Base-by-base conservation (phyloP, 106 monocot genomes). In the Dendrobium officinale region DNA sequence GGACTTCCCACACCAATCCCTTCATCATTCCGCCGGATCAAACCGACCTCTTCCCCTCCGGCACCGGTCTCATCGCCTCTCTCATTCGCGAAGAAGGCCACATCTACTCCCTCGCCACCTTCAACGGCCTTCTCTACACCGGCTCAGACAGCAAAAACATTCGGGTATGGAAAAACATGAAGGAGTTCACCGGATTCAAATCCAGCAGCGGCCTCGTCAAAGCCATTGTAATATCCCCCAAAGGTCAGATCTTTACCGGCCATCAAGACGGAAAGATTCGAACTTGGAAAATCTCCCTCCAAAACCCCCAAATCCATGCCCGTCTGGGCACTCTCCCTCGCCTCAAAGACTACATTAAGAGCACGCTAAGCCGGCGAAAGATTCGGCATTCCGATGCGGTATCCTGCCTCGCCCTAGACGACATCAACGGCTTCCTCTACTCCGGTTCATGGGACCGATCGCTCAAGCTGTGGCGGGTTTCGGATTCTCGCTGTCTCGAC, bases 81-180 rank as follows among this genome's bases (percentile, higher is more conserved):
- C 79, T 91, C 0, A 81, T 86, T 9, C 73, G 93, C 17, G 91
- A 89, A 81, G 87, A 87, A 56, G 95, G 95, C n/a, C 92, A 90
- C 85, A 86, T 94, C 42, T 88, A 88, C 81, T 91, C 93, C 33
- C 88, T 94, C 9, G 89, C 89, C 40, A 80, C 89, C 11, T 29
- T 51, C 1, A 67, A 81, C 9, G 88, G 81, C 44, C 84, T 91
- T 7, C 88, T 94, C 54, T 94, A 89, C 86, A 91, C 93, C 5
- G 93, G 91, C 40, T 94, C 91, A 3, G 89, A 94, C 72, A 89
- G 89, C 81, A 91, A 89, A 37, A 87, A 89, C 89, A 89, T 94
- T 31, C 75, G 89, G 0, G 89, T 89, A 4, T 94, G 94, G 91
- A 87, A 77, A 77, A 80, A 85, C 41, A 84, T 80, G 55, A 61